phyloP scores from a whole-genome alignment of 768 basidiomycete species.

The Suillus americanus region DNA sequence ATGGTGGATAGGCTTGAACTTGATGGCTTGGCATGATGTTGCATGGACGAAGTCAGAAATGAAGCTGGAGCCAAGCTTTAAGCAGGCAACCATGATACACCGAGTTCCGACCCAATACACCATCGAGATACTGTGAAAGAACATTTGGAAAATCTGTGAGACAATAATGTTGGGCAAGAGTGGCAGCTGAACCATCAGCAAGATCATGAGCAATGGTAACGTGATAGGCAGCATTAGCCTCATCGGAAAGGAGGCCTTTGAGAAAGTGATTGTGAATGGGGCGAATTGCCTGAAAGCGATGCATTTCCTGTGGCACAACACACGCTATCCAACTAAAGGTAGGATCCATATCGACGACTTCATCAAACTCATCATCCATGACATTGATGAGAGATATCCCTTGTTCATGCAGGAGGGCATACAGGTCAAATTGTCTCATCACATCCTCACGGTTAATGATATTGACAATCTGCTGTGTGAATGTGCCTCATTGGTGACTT shows the following conservation, averaged over 20 bases:
- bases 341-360: no score
- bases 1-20: not conserved
- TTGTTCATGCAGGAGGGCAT: no score
- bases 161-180: not conserved
- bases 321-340: no score
- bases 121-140: conserved; percentile 16
- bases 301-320: no score
- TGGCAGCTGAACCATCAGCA: no score
- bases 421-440: no score
- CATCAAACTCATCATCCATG: no score
- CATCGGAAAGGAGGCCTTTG: conserved; percentile 19
- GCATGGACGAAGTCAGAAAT: not conserved
- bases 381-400: no score
- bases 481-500: no score
- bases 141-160: not conserved
- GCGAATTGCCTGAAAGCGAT: no score
- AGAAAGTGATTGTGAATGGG: conserved; percentile 1
- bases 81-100: conserved; percentile 19
- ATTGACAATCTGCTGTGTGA: no score
- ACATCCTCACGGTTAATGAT: no score
- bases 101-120: conserved; percentile 26
- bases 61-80: not conserved
- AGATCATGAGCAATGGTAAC: not conserved
- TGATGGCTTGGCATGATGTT: not conserved
- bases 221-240: conserved; percentile 21